Evolutionary conservation across 1,284 basidiomycete genomes (phyloP).

Genomic region (Grifola frondosa): DNA sequence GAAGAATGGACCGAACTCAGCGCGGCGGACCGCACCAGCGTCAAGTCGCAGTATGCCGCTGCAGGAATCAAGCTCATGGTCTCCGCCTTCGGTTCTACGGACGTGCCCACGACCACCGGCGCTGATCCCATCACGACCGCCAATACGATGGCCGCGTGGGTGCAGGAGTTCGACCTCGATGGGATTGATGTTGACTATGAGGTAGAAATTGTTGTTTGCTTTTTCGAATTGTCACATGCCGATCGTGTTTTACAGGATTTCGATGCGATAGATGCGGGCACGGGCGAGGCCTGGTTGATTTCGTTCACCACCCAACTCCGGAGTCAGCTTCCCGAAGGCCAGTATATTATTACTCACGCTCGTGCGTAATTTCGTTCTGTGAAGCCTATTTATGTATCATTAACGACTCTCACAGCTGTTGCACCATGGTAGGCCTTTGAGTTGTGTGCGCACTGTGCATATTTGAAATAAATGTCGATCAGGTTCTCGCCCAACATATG

Average conservation of each 20-base stretch:
- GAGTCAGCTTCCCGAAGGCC: conserved; percentile 31
- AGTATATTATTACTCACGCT: conserved; percentile 39
- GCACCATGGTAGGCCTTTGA: conserved; percentile 46
- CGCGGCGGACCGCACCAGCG: conserved; percentile 32
- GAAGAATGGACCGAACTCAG: conserved; percentile 40
- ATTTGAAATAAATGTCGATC: background rate
- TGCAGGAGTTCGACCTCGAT: conserved; percentile 47
- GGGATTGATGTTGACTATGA: conserved; percentile 62
- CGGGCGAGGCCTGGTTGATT: conserved; percentile 44
- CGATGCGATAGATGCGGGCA: conserved; percentile 40
- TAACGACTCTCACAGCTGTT: conserved; percentile 33
- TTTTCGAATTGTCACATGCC: background rate
- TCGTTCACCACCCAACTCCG: conserved; percentile 42
- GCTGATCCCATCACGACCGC: conserved; percentile 42
- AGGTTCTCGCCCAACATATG: conserved; percentile 54
- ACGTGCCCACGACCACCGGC: conserved; percentile 46
- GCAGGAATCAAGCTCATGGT: conserved; percentile 51
- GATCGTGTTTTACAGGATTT: conserved; percentile 40
- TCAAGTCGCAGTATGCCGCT: conserved; percentile 42
- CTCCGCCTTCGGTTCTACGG: conserved; percentile 49
- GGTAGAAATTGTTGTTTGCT: conserved; percentile 22
- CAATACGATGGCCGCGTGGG: conserved; percentile 48
- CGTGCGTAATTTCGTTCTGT: conserved; percentile 31
- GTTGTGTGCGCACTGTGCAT: background rate
- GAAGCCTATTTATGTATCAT: background rate